A percentile compares a stretch with the other conserved stretches of the same genome.
Evolutionary conservation across 2,329 filamentous ascomycete genomes (phyloP).

Genomic region (Whalleya microplaca): DNA sequence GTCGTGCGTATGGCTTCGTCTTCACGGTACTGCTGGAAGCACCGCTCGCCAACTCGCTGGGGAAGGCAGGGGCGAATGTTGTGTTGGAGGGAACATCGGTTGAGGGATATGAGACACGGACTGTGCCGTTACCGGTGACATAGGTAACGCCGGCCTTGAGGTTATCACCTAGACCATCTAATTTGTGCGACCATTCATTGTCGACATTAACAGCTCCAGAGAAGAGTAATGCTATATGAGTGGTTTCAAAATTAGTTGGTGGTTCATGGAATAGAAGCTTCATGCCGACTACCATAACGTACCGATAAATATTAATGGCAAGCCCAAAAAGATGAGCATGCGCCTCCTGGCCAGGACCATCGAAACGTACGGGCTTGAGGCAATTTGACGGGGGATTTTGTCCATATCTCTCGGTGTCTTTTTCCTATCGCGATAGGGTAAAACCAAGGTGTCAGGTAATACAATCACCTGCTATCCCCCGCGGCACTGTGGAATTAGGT

Average conservation of each 20-base stretch:
- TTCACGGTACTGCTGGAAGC: conserved; percentile 23
- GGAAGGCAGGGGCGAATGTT: conserved; percentile 25
- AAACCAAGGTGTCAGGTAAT: conserved; percentile 12
- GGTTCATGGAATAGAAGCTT: not conserved
- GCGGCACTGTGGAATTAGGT: conserved; percentile 4
- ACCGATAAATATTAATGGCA: conserved; percentile 35
- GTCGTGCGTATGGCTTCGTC: conserved; percentile 34
- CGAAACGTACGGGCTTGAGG: conserved; percentile 25
- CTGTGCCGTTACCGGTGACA: conserved; percentile 31
- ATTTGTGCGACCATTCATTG: conserved; percentile 34
- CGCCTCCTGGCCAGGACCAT: conserved; percentile 35
- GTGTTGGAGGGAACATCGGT: conserved; percentile 21
- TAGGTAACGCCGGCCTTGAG: conserved; percentile 34
- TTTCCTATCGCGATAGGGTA: conserved; percentile 10
- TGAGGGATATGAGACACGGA: conserved; percentile 24
- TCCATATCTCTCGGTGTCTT: conserved; percentile 25
- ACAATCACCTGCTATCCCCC: conserved; percentile 21
- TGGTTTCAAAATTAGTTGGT: conserved; percentile 13
- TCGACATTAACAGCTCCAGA: conserved; percentile 32
- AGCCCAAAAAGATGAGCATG: conserved; percentile 30
- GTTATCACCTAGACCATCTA: conserved; percentile 31
- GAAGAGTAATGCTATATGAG: conserved; percentile 31
- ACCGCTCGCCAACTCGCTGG: conserved; percentile 23
- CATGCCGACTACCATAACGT: conserved; percentile 6
- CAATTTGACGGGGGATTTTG: conserved; percentile 32